phyloP scores from a whole-genome alignment of 208 protist species.

The Sergeia podlipaevii region DNA sequence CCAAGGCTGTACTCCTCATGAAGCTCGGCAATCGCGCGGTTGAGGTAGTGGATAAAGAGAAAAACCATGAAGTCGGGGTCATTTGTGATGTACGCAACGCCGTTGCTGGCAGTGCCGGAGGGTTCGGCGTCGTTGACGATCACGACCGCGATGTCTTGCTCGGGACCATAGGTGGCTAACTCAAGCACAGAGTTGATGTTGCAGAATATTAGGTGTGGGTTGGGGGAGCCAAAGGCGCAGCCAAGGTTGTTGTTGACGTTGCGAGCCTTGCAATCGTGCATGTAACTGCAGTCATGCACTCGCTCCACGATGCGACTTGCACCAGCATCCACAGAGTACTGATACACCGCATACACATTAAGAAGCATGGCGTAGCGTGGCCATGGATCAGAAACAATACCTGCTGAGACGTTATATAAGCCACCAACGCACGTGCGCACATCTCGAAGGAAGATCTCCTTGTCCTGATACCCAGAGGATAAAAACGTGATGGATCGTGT shows the following conservation, averaged over 20 bases:
- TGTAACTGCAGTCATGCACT: constrained; percentile 14
- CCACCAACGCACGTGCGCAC: constrained; percentile 21
- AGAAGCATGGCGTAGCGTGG: constrained; percentile 37
- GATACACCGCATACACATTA: constrained; percentile 62
- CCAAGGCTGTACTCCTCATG: constrained; percentile 53
- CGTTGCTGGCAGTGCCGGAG: constrained; percentile 22
- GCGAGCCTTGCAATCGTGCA: constrained; percentile 11
- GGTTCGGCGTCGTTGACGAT: constrained; percentile 41
- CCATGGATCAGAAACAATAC: constrained; percentile 48
- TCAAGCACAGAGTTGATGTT: constrained; percentile 16
- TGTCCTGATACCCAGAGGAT: constrained; percentile 44
- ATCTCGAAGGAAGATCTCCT: constrained; percentile 33
- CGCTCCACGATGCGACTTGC: constrained; percentile 7
- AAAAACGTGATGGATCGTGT: constrained; percentile 62
- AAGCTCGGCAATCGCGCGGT: constrained; percentile 42
- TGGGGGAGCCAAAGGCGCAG: constrained; percentile 30
- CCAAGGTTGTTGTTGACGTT: constrained; percentile 32
- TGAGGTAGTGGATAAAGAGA: constrained; percentile 62
- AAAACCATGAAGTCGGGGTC: constrained; percentile 36
- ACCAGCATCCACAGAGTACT: constrained; percentile 23
- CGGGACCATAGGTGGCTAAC: constrained; percentile 22
- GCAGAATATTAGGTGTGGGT: constrained; percentile 40
- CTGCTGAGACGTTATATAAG: constrained; percentile 35
- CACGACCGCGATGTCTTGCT: constrained; percentile 46
- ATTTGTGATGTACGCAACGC: constrained; percentile 49